Evolutionary conservation across 176 grass and related monocot species (phyloP), one percentile per base, ranked within the genome.

Genomic region (Oryza longistaminata): DNA sequence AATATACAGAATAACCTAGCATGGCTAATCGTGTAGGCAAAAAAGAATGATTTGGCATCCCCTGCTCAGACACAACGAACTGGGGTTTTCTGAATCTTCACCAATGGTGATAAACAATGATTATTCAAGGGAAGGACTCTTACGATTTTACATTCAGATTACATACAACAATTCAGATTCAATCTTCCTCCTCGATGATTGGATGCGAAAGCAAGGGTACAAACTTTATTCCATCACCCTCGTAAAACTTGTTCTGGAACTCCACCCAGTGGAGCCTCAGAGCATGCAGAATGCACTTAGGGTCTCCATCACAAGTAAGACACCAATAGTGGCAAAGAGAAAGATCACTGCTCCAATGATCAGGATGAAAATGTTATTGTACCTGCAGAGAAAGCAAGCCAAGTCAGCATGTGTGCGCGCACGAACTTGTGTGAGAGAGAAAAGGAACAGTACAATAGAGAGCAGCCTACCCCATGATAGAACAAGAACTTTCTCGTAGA

Each of bases 181-280:
- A 96, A 29, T 93, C 94, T 78, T 98, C 93, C 50, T 98, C 95
- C n/a, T 93, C 87, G 2, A 40, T 6, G 26, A 95, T 71, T 42
- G 90, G n/a, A 66, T 15, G 84, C 42, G 2, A 98, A 95, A 16
- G 87, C 80, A 29, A 98, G 34, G 95, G 96, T 0, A 71, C 73
- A 62, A 98, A 98, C 64, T 95, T 98, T 98, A 95, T 42, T n/a
- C 96, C 96, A 78, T 95, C 93, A n/a, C 96, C 93, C 67, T 98
- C 93, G 0, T 98, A 98, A 50, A 98, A 98, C 88, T 98, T 98
- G 48, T 89, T 88, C 86, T 95, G 93, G 77, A 95, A 98, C 79
- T 98, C 96, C 35, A 98, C 96, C 96, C 96, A 98, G 71, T 98
- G 96, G 78, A 98, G 96, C 87, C 96, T 93, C 87, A 98, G 35